Evolutionary conservation across 345 rosid genomes (phyloP), one percentile per base, ranked within the genome.

Genomic region (Arabidopsis suecica): DNA sequence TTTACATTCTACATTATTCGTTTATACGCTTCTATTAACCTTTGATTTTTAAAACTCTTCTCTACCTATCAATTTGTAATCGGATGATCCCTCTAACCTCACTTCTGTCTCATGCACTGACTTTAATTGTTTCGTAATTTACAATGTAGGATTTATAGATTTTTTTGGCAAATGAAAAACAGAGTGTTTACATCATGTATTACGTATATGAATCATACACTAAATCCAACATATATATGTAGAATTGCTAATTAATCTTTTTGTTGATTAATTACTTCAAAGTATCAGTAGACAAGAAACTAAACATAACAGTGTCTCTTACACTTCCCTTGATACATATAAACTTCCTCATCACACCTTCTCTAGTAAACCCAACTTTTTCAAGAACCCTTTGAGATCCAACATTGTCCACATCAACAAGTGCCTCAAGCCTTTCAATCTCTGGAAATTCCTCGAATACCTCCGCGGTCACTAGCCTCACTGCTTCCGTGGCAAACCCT

Each of bases 291-390:
- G 88, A 82, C 34, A 91, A 84, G 71, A 86, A 77, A 73, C 91
- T 87, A 59, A 83, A 86, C 72, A 82, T 85, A 2, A 87, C 85
- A 78, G 45, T 59, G 68, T 88, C 91, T 71, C 91, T 78, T 6
- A 82, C 37, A 18, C 77, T 84, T 45, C 91, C 97, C 60, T 87
- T 88, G 14, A 20, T 40, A 38, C 71, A n/a, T 0, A 36, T 0
- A 10, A 78, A 85, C 65, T 83, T 88, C 76, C 93, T 86, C 6
- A 87, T 78, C 51, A 85, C 86, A 63, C 90, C 93, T 76, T 89
- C 93, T 66, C 75, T 84, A 8, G 28, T 61, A 69, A 88, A 88
- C 44, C 92, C 92, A 72, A 84, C 89, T 41, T 92, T 88, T 74
- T 87, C 87, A 59, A 86, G 62, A 69, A 81, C 93, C 68, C 73